phyloP scores from a whole-genome alignment of 2,329 filamentous ascomycete species.

The Calonectria naviculata region DNA sequence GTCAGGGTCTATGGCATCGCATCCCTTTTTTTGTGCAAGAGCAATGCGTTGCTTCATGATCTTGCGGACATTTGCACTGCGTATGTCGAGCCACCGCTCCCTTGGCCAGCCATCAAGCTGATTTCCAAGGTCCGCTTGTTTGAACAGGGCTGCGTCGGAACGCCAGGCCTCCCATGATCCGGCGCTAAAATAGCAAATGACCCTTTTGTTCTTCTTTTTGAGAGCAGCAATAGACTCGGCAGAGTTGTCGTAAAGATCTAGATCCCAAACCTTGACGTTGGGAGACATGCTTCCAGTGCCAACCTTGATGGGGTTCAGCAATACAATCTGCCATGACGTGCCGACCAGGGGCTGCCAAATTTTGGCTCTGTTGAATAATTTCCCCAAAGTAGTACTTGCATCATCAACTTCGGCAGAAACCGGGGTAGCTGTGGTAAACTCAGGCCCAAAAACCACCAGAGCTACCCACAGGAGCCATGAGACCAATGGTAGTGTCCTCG shows the following conservation, averaged over 20 bases:
- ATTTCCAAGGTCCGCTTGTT: slow-evolving; percentile 66
- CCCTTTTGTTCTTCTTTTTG: slow-evolving; percentile 65
- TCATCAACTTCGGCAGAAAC: background rate
- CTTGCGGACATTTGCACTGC: slow-evolving; percentile 66
- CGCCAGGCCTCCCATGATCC: slow-evolving; percentile 75
- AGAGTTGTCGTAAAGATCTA: slow-evolving; percentile 67
- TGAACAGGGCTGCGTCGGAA: slow-evolving; percentile 67
- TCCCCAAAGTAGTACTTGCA: background rate
- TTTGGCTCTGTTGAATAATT: slow-evolving; percentile 31
- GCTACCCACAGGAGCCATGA: background rate
- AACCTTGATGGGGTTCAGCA: slow-evolving; percentile 57
- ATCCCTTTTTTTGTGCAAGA: slow-evolving; percentile 70
- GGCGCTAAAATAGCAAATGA: slow-evolving; percentile 82
- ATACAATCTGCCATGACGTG: slow-evolving; percentile 71
- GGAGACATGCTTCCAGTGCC: slow-evolving; percentile 50
- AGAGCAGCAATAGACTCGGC: slow-evolving; percentile 61
- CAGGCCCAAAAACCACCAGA: background rate
- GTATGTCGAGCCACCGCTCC: slow-evolving; percentile 74
- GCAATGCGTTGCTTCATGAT: slow-evolving; percentile 74
- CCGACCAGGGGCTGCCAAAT: slow-evolving; percentile 65
- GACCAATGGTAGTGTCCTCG: background rate
- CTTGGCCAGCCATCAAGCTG: slow-evolving; percentile 71
- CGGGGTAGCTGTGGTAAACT: background rate
- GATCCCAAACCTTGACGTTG: slow-evolving; percentile 61
- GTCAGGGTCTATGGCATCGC: slow-evolving; percentile 77